These are phyloP conservation scores for Cadophora malorum DNA, from an alignment of 2,329 filamentous ascomycete genomes.

Conservation along the genomic window DNA sequence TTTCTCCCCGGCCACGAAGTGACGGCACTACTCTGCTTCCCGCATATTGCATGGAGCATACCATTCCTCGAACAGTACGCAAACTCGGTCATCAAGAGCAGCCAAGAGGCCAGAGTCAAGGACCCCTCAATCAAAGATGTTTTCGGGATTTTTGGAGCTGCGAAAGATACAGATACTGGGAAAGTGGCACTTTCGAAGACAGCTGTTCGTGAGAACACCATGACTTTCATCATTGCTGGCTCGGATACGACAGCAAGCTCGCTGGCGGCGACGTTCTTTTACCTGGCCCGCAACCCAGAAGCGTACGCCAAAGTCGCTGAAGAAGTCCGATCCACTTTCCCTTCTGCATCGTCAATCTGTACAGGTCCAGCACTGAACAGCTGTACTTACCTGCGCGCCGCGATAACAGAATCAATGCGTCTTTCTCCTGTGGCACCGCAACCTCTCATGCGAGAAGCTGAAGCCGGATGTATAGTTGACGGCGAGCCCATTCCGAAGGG, in stretches of 20 bases:
- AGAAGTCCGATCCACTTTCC: constrained; percentile 48
- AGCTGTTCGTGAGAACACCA: constrained; percentile 20
- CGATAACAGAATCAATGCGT: constrained; percentile 55
- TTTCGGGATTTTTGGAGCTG: constrained; percentile 76
- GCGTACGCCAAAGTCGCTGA: constrained; percentile 41
- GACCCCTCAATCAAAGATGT: constrained; percentile 69
- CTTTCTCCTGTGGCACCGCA: constrained; percentile 51
- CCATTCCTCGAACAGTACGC: constrained; percentile 10
- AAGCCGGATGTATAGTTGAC: constrained; percentile 44
- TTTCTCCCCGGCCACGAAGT: constrained; percentile 68
- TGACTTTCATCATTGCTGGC: constrained; percentile 31
- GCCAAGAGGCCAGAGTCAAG: constrained; percentile 48
- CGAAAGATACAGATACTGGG: constrained; percentile 73
- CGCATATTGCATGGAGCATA: constrained; percentile 19
- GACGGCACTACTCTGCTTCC: constrained; percentile 66
- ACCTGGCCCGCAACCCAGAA: constrained; percentile 43
- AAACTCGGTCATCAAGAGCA: constrained; percentile 8
- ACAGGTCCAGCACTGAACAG: constrained; percentile 44
- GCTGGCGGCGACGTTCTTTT: constrained; percentile 47
- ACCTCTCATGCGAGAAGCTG: constrained; percentile 46
- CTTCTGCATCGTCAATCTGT: constrained; percentile 41
- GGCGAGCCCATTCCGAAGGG: constrained; percentile 47
- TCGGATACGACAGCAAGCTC: constrained; percentile 46
- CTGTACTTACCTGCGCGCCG: constrained; percentile 52
- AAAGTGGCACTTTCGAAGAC: constrained; percentile 41